Base-by-base conservation (phyloP, 192 early-diverging fungal genomes). In the Umbelopsis vinacea region DNA sequence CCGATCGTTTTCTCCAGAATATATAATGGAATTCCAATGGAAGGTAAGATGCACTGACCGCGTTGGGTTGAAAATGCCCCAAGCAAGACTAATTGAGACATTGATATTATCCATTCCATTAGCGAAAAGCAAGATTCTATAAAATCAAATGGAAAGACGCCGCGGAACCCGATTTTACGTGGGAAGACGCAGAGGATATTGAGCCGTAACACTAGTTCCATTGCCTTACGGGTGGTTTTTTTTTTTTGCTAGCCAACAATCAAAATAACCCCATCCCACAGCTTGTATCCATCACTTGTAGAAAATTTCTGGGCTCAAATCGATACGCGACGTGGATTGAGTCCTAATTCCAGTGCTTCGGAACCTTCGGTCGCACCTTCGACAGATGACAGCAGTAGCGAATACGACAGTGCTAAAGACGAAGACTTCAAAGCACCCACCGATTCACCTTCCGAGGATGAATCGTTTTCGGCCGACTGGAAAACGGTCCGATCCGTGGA, bases 151-250 rank as follows among this genome's bases (percentile, higher is more conserved):
- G 57, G 57, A 17, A 2, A 35, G 33, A 15, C 6, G 1, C 26
- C 33, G 33, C 33, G 17, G 57, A 29, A 11, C 24, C 23, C 10
- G 12, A 3, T 37, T 37, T 37, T 37, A 63, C 57, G 17, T 63
- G 57, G 57, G 57, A 63, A 29, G 57, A 63, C 14, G 57, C 57
- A 33, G 57, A 63, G 19, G 57, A 63, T 63, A 35, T 63, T 19
- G 57, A 63, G 33, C 57, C 57, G 57, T 63, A 63, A 63, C 29
- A 11, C 15, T 17, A 38, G 11, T 43, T 11, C 11, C 40, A 43
- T 43, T 43, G n/a, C n/a, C n/a, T n/a, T n/a, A n/a, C n/a, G n/a
- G n/a, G n/a, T n/a, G n/a, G n/a, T n/a, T n/a, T n/a, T n/a, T n/a
- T n/a, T n/a, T n/a, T n/a, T n/a, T n/a, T n/a, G n/a, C n/a, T n/a